Evolutionary conservation across 805 yeast genomes (phyloP).

Genomic region (Sugiyamaella smithiae): DNA sequence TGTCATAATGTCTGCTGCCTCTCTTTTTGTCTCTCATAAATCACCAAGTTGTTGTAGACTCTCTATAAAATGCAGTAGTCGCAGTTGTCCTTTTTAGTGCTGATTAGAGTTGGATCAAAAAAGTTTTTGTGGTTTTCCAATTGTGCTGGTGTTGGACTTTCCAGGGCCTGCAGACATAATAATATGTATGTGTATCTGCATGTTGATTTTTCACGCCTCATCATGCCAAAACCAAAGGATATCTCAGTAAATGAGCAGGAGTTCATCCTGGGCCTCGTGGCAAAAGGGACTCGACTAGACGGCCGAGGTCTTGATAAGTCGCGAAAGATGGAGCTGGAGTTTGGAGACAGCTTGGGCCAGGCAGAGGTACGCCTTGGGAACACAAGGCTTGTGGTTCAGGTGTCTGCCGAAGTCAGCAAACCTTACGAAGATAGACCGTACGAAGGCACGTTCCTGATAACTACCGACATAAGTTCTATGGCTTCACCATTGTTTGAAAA

Average conservation of each 20-base stretch:
- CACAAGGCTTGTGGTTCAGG: slow-evolving; percentile 67
- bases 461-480: slow-evolving; percentile 86
- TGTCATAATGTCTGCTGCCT: not conserved
- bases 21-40: not conserved
- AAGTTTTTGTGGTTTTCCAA: no score
- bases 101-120: no score
- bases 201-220: no score
- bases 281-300: slow-evolving; percentile 61
- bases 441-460: slow-evolving; percentile 82
- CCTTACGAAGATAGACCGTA: slow-evolving; percentile 92
- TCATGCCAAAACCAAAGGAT: slow-evolving; percentile 63
- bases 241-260: slow-evolving; percentile 60
- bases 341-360: slow-evolving; percentile 68
- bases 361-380: slow-evolving; percentile 76
- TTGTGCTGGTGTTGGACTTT: no score
- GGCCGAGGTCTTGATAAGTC: slow-evolving; percentile 63
- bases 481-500: slow-evolving; percentile 83
- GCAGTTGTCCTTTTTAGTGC: no score
- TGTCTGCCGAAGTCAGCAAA: slow-evolving; percentile 69
- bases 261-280: slow-evolving; percentile 62
- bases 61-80: no score
- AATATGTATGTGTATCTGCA: no score
- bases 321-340: slow-evolving; percentile 59
- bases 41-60: not conserved
- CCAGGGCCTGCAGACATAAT: no score